Evolutionary conservation across 805 yeast species (phyloP).

Genomic region (Yarrowia bubula): DNA sequence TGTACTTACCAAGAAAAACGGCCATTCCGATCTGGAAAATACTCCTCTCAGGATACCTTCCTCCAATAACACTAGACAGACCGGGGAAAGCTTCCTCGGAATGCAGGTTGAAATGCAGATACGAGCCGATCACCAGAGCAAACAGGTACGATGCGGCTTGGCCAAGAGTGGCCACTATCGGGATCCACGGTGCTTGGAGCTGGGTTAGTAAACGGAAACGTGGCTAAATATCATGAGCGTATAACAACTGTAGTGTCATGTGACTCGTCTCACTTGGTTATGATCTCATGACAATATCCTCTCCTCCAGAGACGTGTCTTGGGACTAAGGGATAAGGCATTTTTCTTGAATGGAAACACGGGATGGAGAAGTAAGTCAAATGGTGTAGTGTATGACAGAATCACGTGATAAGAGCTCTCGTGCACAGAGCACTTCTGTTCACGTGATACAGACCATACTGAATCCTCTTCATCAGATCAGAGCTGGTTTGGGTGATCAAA

Average conservation of each 20-base stretch:
- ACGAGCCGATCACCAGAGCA: slow-evolving; percentile 6
- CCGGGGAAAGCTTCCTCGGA: slow-evolving; percentile 23
- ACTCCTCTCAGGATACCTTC: slow-evolving; percentile 9
- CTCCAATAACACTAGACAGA: slow-evolving; percentile 19
- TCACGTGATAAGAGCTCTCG: not conserved
- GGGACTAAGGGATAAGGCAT: no score
- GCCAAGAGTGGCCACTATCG: not conserved
- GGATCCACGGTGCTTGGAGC: slow-evolving; percentile 15
- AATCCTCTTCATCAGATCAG: no score
- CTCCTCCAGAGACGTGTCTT: no score
- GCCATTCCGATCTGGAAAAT: slow-evolving; percentile 21
- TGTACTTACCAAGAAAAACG: slow-evolving; percentile 2
- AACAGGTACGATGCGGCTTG: not conserved
- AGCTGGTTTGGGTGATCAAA: not conserved
- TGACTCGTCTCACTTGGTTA: no score
- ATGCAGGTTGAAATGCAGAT: slow-evolving; percentile 14
- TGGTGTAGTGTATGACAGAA: no score
- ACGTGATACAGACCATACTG: no score
- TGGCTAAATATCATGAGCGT: not conserved
- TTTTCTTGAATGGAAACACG: no score
- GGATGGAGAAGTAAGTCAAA: no score
- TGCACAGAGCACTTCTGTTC: no score
- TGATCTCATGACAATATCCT: no score
- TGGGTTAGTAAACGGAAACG: not conserved
- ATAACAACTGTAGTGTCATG: no score